phyloP scores from a whole-genome alignment of 352 stramenopile genomes.

The Thraustochytrium striatum region DNA sequence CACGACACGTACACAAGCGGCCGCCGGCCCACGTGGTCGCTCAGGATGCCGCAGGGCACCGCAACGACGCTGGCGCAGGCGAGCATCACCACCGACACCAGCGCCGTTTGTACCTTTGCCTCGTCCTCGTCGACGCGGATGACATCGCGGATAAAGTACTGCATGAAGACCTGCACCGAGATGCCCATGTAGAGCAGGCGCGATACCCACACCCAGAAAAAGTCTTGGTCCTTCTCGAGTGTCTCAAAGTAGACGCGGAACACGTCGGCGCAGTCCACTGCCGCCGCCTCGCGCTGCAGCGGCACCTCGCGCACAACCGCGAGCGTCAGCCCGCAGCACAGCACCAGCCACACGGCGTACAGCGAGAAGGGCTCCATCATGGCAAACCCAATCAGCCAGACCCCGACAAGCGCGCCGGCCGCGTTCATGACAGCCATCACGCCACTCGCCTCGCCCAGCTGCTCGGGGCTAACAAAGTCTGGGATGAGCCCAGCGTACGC shows the following conservation, averaged over 20 bases:
- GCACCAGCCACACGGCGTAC: slow-evolving; percentile 24
- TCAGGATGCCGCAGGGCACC: slow-evolving; percentile 34
- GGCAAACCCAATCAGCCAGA: slow-evolving; percentile 43
- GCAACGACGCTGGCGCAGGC: slow-evolving; percentile 29
- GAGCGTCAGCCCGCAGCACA: slow-evolving; percentile 21
- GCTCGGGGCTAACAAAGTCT: slow-evolving; percentile 24
- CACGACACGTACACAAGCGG: slow-evolving; percentile 47
- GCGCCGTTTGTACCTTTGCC: slow-evolving; percentile 14
- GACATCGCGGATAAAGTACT: slow-evolving; percentile 49
- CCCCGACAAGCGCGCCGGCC: slow-evolving; percentile 24
- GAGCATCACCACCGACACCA: slow-evolving; percentile 23
- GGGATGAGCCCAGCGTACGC: slow-evolving; percentile 43
- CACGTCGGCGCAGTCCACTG: slow-evolving; percentile 13
- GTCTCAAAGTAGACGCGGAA: slow-evolving; percentile 46
- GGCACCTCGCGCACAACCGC: slow-evolving; percentile 7
- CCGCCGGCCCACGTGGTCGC: slow-evolving; percentile 31
- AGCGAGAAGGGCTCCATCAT: slow-evolving; percentile 40
- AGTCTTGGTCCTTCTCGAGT: slow-evolving; percentile 23
- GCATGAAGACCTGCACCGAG: slow-evolving; percentile 49
- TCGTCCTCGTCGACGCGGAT: slow-evolving; percentile 20
- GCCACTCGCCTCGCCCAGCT: slow-evolving; percentile 41
- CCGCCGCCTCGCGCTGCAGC: background rate
- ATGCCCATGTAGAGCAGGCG: slow-evolving; percentile 47
- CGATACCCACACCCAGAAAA: slow-evolving; percentile 38
- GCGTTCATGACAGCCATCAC: slow-evolving; percentile 39